Percentiles rank a stretch among this genome's conserved stretches.
Conservation (phyloP, 345 rosid genomes). For the Zanthoxylum bungeanum region DNA sequence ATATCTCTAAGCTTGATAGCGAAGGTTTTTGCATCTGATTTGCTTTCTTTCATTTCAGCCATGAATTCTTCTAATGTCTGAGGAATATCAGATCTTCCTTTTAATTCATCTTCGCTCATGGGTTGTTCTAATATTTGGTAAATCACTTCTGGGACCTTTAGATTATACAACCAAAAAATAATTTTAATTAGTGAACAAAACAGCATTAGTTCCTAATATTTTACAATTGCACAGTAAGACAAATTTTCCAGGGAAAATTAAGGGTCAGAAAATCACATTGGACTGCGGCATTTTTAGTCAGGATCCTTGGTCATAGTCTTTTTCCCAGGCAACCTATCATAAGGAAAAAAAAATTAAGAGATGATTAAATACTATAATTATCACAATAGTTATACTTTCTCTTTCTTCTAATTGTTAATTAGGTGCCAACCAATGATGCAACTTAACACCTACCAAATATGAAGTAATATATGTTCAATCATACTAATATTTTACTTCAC, state of each 20-base stretch:
- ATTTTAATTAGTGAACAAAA: conserved; percentile 2
- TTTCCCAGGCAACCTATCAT: conserved; percentile 86
- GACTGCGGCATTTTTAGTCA: conserved; percentile 65
- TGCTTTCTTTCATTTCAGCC: conserved; percentile 54
- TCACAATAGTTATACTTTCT: background rate
- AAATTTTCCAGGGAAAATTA: background rate
- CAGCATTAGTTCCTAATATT: background rate
- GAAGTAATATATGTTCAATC: background rate
- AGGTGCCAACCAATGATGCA: conserved; percentile 9
- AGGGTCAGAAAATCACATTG: conserved; percentile 49
- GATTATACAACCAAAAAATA: conserved; percentile 5
- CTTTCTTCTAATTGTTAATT: background rate
- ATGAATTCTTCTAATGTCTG: conserved; percentile 79
- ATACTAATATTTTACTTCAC: background rate
- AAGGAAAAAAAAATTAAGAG: background rate
- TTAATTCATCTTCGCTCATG: conserved; percentile 52
- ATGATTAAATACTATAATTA: background rate
- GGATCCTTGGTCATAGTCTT: conserved; percentile 64
- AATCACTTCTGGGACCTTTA: conserved; percentile 82
- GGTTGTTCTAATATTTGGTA: conserved; percentile 70
- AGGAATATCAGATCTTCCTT: conserved; percentile 74
- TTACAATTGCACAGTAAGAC: background rate
- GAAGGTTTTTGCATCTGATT: conserved; percentile 69
- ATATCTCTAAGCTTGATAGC: conserved; percentile 87
- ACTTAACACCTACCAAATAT: background rate